Conservation (phyloP, 169 alveolate genomes). For the Hammondia hammondi region DNA sequence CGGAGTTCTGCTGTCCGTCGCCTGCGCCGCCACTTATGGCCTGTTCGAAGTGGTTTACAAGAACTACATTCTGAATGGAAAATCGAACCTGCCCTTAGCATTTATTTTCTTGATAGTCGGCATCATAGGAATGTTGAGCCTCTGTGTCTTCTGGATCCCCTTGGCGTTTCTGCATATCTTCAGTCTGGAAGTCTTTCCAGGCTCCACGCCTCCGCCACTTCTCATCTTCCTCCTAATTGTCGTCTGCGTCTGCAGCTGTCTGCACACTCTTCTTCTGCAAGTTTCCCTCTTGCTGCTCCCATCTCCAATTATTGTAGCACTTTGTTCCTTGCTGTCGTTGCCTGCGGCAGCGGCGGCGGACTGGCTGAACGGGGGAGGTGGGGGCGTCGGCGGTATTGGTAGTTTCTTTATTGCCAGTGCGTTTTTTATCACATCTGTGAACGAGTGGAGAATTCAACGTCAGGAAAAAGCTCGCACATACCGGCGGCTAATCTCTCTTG, state of each 20-base stretch:
- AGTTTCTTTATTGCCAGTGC: constrained; percentile 40
- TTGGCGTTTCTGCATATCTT: constrained; percentile 18
- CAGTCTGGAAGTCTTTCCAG: constrained; percentile 33
- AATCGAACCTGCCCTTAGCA: constrained; percentile 35
- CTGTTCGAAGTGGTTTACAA: constrained; percentile 64
- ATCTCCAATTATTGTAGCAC: constrained; percentile 61
- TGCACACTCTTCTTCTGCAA: constrained; percentile 43
- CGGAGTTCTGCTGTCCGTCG: constrained; percentile 36
- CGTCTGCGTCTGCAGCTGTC: constrained; percentile 33
- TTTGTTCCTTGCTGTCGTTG: constrained; percentile 53
- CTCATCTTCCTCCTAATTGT: constrained; percentile 32
- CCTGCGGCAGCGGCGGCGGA: constrained; percentile 64
- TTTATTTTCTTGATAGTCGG: constrained; percentile 49
- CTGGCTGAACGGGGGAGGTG: constrained; percentile 64
- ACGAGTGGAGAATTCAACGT: constrained; percentile 31
- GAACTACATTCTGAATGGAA: constrained; percentile 19
- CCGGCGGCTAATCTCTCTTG: constrained; percentile 2
- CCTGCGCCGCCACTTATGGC: constrained; percentile 39
- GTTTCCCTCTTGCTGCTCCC: constrained; percentile 59
- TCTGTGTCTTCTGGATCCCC: constrained; percentile 56
- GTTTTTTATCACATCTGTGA: constrained; percentile 29
- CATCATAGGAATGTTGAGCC: constrained; percentile 44
- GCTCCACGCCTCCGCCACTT: constrained; percentile 34
- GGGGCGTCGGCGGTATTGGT: constrained; percentile 61
- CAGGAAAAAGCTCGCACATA: not conserved